These are phyloP conservation scores for Protomyces arabidopsidicola DNA, from an alignment of 1,139 yeast genomes.

Conservation along the genomic window DNA sequence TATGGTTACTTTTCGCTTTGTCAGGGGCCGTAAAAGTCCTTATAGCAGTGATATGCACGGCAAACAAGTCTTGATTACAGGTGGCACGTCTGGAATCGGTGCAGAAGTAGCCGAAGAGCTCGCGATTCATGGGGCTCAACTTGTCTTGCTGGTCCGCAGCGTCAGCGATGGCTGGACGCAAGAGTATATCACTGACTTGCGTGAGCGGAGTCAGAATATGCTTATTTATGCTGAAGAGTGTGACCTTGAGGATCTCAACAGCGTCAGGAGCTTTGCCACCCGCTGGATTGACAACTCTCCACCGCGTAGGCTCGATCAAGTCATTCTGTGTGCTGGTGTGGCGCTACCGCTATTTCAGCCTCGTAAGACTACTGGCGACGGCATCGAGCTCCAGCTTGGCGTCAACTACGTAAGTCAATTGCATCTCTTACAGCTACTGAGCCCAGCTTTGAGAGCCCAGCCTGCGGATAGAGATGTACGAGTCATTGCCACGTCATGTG, in stretches of 20 bases:
- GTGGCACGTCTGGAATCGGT: slow-evolving; percentile 92
- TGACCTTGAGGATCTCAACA: slow-evolving; percentile 67
- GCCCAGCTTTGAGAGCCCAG: slow-evolving; percentile 78
- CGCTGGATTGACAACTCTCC: slow-evolving; percentile 89
- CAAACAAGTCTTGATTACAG: slow-evolving; percentile 72
- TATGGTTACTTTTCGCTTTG: slow-evolving; percentile 1
- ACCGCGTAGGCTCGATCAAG: slow-evolving; percentile 83
- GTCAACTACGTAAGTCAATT: slow-evolving; percentile 74
- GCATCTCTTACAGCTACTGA: slow-evolving; percentile 69
- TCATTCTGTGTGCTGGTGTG: slow-evolving; percentile 83
- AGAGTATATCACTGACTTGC: slow-evolving; percentile 71
- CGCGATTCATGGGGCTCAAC: slow-evolving; percentile 80
- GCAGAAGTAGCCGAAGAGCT: slow-evolving; percentile 67
- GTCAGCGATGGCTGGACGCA: slow-evolving; percentile 66
- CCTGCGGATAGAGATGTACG: slow-evolving; percentile 94
- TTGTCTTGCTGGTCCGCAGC: slow-evolving; percentile 64
- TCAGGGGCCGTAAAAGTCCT: slow-evolving; percentile 47
- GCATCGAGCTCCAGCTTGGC: slow-evolving; percentile 79
- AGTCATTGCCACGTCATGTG: slow-evolving; percentile 67
- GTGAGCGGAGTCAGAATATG: slow-evolving; percentile 63
- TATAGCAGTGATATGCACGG: slow-evolving; percentile 95
- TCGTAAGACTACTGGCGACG: slow-evolving; percentile 68
- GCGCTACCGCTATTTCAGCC: slow-evolving; percentile 60
- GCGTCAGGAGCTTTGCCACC: slow-evolving; percentile 87
- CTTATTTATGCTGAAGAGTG: slow-evolving; percentile 85